Evolutionary conservation across 2,329 filamentous ascomycete species (phyloP).

Genomic region (Ascochyta fabae): DNA sequence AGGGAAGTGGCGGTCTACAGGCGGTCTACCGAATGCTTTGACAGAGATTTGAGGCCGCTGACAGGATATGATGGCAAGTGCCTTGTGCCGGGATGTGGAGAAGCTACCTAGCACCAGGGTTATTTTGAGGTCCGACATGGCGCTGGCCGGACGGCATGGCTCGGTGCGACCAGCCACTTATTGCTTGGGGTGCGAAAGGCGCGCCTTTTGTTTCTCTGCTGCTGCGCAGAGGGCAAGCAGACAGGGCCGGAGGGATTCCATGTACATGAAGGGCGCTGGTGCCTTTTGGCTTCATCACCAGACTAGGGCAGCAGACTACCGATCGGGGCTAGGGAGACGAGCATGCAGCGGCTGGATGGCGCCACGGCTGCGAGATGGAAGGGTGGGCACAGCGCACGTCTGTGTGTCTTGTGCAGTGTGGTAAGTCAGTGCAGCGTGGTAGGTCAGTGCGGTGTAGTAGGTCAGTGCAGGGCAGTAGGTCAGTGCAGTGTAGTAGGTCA

Average conservation of each 20-base stretch:
- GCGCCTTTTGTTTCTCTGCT: neutral
- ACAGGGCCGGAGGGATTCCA: neutral
- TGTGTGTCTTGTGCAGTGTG: neutral
- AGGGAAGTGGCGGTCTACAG: neutral
- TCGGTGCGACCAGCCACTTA: conserved; percentile 14
- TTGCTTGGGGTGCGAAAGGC: neutral
- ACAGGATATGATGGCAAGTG: neutral
- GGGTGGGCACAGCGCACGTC: neutral
- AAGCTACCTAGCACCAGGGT: conserved; percentile 5
- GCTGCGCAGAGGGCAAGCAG: neutral
- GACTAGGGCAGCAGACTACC: conserved; percentile 17
- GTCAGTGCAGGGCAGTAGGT: neutral
- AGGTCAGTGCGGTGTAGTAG: neutral
- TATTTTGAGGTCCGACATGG: conserved; percentile 8
- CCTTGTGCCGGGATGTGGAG: neutral
- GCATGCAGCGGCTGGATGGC: conserved; percentile 14
- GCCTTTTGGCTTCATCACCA: conserved; percentile 15
- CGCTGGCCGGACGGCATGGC: conserved; percentile 3
- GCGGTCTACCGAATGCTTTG: neutral
- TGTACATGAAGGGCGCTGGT: conserved; percentile 2
- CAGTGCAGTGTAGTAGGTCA: no score
- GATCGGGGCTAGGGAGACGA: conserved; percentile 17
- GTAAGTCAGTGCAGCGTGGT: neutral
- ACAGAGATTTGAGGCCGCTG: neutral
- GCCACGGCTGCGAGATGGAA: conserved; percentile 16